phyloP scores from a whole-genome alignment of 1,139 yeast species.

The Sugiyamaella grinbergsii region DNA sequence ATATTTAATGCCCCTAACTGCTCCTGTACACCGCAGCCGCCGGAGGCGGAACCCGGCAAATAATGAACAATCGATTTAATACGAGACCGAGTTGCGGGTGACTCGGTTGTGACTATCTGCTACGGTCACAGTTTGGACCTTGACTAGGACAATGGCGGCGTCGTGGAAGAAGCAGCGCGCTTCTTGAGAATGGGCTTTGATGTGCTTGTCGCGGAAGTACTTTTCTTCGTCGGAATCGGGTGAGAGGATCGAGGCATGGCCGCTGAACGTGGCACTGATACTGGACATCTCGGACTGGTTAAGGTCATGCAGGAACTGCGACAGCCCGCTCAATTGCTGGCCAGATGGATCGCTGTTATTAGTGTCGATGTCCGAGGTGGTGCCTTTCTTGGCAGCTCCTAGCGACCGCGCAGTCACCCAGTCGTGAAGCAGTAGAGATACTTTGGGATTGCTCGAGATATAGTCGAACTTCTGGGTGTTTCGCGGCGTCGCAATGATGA shows the following conservation, averaged over 20 bases:
- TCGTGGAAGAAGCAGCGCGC: slow-evolving; percentile 69
- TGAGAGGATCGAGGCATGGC: slow-evolving; percentile 62
- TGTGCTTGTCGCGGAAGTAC: slow-evolving; percentile 59
- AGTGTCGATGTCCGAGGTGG: slow-evolving; percentile 38
- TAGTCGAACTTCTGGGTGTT: slow-evolving; percentile 72
- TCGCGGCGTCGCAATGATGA: slow-evolving; percentile 69
- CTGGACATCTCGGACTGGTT: slow-evolving; percentile 77
- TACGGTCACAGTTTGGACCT: slow-evolving; percentile 68
- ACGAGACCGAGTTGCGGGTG: slow-evolving; percentile 18
- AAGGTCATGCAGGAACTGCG: slow-evolving; percentile 66
- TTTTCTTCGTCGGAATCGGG: slow-evolving; percentile 39
- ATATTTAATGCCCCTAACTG: too few relatives aligned
- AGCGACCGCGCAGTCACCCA: slow-evolving; percentile 64
- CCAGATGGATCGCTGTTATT: background rate
- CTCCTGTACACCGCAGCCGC: too few relatives aligned
- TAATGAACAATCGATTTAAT: background rate
- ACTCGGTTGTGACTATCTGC: slow-evolving; percentile 77
- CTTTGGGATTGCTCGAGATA: slow-evolving; percentile 66
- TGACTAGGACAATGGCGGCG: slow-evolving; percentile 66
- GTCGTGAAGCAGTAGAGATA: slow-evolving; percentile 81
- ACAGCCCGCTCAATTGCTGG: slow-evolving; percentile 40
- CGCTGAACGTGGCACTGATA: slow-evolving; percentile 76
- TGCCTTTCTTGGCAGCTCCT: slow-evolving; percentile 42
- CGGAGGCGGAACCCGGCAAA: background rate
- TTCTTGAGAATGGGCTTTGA: slow-evolving; percentile 56